These are phyloP conservation scores for Pseudogymnoascus sp. DNA, from an alignment of 2,329 filamentous ascomycete species.

Conservation along the genomic window DNA sequence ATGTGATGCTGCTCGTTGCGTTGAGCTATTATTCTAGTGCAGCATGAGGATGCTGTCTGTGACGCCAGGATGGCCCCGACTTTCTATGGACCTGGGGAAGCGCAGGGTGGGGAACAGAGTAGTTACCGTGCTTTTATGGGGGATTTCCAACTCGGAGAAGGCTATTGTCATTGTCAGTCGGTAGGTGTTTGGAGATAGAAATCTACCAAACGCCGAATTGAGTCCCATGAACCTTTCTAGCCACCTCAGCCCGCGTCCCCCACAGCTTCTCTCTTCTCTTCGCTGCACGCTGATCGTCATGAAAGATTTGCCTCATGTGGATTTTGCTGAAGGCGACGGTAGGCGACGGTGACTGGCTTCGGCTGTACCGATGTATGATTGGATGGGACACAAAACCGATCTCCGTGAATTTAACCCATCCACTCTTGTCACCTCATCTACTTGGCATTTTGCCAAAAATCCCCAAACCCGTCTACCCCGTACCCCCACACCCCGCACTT, in stretches of 20 bases:
- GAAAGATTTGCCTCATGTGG: not conserved
- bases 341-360: not conserved
- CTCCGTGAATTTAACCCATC: not conserved
- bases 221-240: not conserved
- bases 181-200: not conserved
- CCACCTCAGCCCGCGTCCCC: too few relatives aligned
- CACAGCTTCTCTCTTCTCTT: not conserved
- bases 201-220: not conserved
- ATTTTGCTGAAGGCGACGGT: not conserved
- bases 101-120: not conserved
- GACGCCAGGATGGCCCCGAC: not conserved
- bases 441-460: conserved; percentile 2
- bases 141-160: not conserved
- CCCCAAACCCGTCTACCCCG: not conserved
- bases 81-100: not conserved
- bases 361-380: not conserved
- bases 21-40: not conserved
- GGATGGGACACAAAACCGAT: not conserved
- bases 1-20: not conserved
- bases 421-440: not conserved
- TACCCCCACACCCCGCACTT: not conserved
- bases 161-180: not conserved
- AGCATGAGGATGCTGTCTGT: not conserved
- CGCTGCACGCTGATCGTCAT: not conserved
- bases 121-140: not conserved